phyloP scores from a whole-genome alignment of 179 eudicot genomes.

The Beta corolliflora region DNA sequence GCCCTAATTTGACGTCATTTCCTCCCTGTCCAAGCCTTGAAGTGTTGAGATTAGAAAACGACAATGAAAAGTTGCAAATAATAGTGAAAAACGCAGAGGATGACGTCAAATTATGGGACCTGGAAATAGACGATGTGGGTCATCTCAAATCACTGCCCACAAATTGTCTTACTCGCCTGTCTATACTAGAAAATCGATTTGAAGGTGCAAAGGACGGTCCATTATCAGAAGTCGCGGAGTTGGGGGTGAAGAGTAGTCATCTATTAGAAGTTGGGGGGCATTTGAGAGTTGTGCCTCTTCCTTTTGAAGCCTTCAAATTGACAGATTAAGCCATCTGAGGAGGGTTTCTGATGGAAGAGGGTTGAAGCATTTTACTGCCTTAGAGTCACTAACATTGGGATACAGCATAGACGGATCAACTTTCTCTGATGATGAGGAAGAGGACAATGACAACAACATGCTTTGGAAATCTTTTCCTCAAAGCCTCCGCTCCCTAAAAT shows the following conservation, averaged over 20 bases:
- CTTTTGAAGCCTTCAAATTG: not conserved
- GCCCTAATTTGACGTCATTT: not conserved
- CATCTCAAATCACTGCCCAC: not conserved
- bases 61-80: not conserved
- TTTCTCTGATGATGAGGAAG: too few relatives aligned
- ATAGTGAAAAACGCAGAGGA: too few relatives aligned
- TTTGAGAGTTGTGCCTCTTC: not conserved
- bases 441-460: not conserved
- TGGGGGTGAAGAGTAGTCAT: not conserved
- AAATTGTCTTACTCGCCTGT: not conserved
- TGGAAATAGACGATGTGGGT: not conserved
- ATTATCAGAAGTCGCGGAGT: too few relatives aligned
- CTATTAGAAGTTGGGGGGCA: not conserved
- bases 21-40: slow-evolving; percentile 1
- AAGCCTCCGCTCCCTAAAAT: not conserved
- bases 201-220: too few relatives aligned
- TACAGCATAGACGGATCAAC: too few relatives aligned
- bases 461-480: slow-evolving; percentile 4
- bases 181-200: not conserved
- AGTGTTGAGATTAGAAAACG: not conserved
- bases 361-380: not conserved
- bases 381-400: not conserved
- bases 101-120: not conserved
- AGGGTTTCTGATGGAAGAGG: not conserved
- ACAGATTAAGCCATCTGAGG: not conserved